Evolutionary conservation across 2,329 filamentous ascomycete species (phyloP).

Genomic region (Verticillium tricorpus): DNA sequence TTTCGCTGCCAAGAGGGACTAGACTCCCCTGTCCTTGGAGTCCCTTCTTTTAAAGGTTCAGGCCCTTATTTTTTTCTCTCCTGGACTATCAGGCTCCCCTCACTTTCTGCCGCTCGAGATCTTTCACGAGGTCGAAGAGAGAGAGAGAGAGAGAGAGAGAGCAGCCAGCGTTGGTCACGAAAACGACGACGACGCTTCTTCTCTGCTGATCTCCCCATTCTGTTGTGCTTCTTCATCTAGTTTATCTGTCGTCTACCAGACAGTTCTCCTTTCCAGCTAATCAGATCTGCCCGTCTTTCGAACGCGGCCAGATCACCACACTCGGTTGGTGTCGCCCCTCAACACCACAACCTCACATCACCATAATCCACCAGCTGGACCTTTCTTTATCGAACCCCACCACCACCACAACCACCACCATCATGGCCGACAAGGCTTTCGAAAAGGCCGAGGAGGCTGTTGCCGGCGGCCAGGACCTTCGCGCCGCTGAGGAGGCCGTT

Average conservation of each 20-base stretch:
- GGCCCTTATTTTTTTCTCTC: not conserved
- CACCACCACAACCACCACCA: not conserved
- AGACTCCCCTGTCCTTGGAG: not conserved
- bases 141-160: not conserved
- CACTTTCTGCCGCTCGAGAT: not conserved
- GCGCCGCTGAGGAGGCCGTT: conserved; percentile 16
- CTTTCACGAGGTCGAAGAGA: not conserved
- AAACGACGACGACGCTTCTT: not conserved
- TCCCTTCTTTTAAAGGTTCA: not conserved
- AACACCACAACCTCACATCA: not conserved
- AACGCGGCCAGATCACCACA: not conserved
- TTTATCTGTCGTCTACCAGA: not conserved
- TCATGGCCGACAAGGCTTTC: conserved; percentile 22
- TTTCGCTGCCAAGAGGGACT: not conserved
- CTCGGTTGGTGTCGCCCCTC: not conserved
- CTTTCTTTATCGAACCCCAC: not conserved
- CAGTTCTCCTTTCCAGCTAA: not conserved
- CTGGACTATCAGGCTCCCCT: not conserved
- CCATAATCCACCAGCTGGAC: no score
- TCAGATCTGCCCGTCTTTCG: not conserved
- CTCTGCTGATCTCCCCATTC: not conserved
- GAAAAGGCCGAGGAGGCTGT: conserved; percentile 24
- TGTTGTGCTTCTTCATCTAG: not conserved
- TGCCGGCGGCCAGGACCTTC: conserved; percentile 17
- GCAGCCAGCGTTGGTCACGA: not conserved